Base-by-base conservation (phyloP, 2,329 filamentous ascomycete genomes). In the Aschersonia sp. region DNA sequence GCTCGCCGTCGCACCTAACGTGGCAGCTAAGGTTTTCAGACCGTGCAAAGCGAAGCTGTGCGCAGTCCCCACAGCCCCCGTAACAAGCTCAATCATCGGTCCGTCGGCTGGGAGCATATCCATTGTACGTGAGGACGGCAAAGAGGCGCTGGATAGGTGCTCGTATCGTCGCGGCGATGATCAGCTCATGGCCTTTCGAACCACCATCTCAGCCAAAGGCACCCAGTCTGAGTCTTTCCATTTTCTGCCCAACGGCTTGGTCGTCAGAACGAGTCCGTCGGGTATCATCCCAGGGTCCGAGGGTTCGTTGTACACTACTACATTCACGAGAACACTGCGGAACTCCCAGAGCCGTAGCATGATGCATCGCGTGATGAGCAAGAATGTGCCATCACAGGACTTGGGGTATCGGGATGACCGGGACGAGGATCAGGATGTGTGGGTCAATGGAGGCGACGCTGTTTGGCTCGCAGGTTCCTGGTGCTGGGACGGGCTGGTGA, bases 401-500 rank as follows among this genome's bases (percentile, higher is more conserved):
- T 7, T 7, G 4, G 12, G 5, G 3, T 14, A 4, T 37, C 29
- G 40, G 8, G 12, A 29, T 29, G 12, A 11, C 29, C 30, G 6
- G 10, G 40, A 41, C 9, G 14, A n/a, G 30, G 40, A 4, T 31
- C 8, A 40, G 6, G 45, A 44, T 7, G 37, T 12, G n/a, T 79
- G 76, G 74, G 64, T 58, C 6, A 79, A 76, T 49, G 76, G 76
- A 0, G 62, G 75, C 45, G 66, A 68, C 6, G 66, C 69, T 41
- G 69, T 81, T 0, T 80, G 70, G 67, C 54, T 80, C 10, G 66
- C 68, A 1, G 77, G 77, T 5, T 73, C 74, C 0, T 81, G 76
- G 77, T 81, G 76, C 53, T 80, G 76, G 76, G 77, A 81, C 56
- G 77, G 77, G 3, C 76, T 81, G 75, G 75, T 81, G 1, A 53